phyloP scores from a whole-genome alignment of 306 rosid species.

The Coriaria nepalensis region DNA sequence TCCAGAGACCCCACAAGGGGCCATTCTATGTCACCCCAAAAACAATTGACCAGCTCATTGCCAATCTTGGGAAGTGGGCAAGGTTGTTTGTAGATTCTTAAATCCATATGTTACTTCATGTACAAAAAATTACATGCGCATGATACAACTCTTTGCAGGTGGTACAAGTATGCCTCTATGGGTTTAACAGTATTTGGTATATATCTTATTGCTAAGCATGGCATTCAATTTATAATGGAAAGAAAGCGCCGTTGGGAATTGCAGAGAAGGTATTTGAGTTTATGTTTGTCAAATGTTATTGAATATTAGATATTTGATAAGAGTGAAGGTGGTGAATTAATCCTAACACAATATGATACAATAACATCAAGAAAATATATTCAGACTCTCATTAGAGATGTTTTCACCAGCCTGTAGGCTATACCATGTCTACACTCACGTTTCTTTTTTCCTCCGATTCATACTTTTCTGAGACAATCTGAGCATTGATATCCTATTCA shows the following conservation, averaged over 20 bases:
- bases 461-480: conserved; percentile 1
- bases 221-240: conserved; percentile 53
- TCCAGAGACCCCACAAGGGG: conserved; percentile 91
- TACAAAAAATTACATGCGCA: neutral
- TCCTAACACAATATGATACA: too few species aligned
- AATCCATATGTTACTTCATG: conserved; percentile 5
- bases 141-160: conserved; percentile 30
- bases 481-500: conserved; percentile 11
- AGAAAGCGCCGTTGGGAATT: conserved; percentile 52
- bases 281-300: conserved; percentile 15
- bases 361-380: too few species aligned
- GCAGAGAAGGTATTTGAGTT: conserved; percentile 47
- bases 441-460: conserved; percentile 7
- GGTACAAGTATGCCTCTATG: conserved; percentile 82
- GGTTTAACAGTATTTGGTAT: conserved; percentile 73
- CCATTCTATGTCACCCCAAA: conserved; percentile 90
- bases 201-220: conserved; percentile 70
- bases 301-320: conserved; percentile 9
- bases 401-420: too few species aligned
- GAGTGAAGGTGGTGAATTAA: neutral
- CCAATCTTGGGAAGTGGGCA: conserved; percentile 94
- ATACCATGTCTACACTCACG: neutral
- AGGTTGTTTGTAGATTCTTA: conserved; percentile 36
- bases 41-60: conserved; percentile 80
- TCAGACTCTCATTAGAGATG: too few species aligned